Percentiles rank a stretch among this genome's conserved stretches.
Conservation (phyloP, 352 stramenopile species). For the Aphanomyces euteiches region DNA sequence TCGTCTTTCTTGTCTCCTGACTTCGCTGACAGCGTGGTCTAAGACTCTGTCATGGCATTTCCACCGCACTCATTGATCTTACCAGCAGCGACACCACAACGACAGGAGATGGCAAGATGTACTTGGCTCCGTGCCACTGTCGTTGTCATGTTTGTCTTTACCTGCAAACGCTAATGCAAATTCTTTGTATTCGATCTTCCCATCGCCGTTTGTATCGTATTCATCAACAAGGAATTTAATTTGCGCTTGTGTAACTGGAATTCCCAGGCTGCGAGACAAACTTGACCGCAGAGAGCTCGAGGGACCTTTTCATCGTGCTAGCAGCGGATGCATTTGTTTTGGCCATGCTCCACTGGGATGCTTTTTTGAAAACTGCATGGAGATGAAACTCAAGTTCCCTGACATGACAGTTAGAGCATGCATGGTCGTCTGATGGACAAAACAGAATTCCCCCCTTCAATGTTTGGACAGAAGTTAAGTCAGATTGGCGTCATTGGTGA, state of each 20-base stretch:
- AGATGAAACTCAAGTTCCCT: no score
- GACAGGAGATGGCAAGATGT: neutral
- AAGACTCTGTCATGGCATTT: neutral
- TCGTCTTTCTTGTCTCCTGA: neutral
- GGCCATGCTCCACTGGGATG: no score
- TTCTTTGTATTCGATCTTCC: conserved; percentile 57
- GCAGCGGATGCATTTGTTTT: no score
- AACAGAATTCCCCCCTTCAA: no score
- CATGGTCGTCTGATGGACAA: no score
- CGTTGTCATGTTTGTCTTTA: neutral
- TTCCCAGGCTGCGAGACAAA: conserved; percentile 29
- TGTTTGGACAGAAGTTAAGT: no score
- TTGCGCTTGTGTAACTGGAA: conserved; percentile 63
- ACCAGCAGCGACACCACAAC: neutral
- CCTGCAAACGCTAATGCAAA: conserved; percentile 41
- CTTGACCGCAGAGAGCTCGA: neutral
- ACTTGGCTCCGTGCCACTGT: neutral
- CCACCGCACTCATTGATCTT: neutral
- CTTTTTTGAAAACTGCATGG: no score
- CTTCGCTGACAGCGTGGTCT: neutral
- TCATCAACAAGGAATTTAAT: conserved; percentile 58
- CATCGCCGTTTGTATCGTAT: conserved; percentile 59
- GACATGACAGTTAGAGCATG: no score
- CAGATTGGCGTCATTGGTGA: no score
- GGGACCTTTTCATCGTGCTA: no score